Base-by-base conservation (phyloP, 1,284 basidiomycete species). In the Gyrodon tennesseensis region DNA sequence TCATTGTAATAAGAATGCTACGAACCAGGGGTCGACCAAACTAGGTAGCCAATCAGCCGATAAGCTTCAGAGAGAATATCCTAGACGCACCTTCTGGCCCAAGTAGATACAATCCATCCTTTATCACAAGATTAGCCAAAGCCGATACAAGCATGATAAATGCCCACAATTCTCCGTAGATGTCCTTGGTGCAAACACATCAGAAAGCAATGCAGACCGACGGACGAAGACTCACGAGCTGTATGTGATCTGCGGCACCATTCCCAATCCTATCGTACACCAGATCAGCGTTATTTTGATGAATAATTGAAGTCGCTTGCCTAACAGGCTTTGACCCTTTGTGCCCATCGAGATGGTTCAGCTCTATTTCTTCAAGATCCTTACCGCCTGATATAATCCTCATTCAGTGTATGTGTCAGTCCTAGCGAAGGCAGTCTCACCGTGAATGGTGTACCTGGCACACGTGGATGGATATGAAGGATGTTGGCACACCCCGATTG, bases 91-190 rank as follows among this genome's bases (percentile, higher is more conserved):
- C 88, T 96, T 96, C 77, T 96, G 94, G 9, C 92, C 89, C 27
- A 97, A 86, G 75, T 97, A 97, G 67, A 97, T 91, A 86, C 90
- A 93, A 80, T 97, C 94, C 90, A 96, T 89, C 66, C 94, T 92
- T 61, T 11, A 51, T 48, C 29, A 25, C 43, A 7, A 64, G 34
- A 56, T 70, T 29, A 71, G 56, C 49, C 1, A 43, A 40, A 46
- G 11, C 44, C 21, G 5, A 19, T 39, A 13, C 27, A 41, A 39
- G 46, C 7, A 57, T 4, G 3, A 55, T 52, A 54, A 49, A 57
- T 1, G 71, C 84, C 69, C 74, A 90, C 90, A 92, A 75, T 80
- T 93, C 93, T 49, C 93, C 94, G 69, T 96, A 96, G 57, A 96
- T 96, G 76, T 96, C 94, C 90, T 93, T 66, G 4, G 41, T 49